Evolutionary conservation across 345 rosid species (phyloP).

Genomic region (Cardiospermum halicacabum): DNA sequence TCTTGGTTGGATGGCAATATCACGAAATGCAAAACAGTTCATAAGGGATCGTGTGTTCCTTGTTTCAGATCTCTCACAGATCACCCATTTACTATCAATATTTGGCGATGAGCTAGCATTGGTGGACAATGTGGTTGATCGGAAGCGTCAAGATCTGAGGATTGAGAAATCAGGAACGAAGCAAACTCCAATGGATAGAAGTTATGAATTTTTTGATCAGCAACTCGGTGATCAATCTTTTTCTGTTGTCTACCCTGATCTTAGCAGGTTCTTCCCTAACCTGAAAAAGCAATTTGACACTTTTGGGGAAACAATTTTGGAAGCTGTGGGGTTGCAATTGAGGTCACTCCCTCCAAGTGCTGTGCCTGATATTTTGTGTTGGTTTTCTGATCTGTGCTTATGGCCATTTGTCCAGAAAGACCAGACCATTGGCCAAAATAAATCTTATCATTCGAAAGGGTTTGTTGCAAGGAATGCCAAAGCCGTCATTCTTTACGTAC

Average conservation of each 20-base stretch:
- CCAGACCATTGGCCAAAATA: constrained; percentile 22
- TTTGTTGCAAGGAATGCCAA: constrained; percentile 65
- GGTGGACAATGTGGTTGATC: constrained; percentile 35
- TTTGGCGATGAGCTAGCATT: constrained; percentile 70
- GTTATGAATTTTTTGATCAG: constrained; percentile 28
- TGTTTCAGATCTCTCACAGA: constrained; percentile 57
- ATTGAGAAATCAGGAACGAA: constrained; percentile 23
- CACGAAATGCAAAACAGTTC: constrained; percentile 58
- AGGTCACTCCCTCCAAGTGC: constrained; percentile 49
- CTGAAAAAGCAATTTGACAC: constrained; percentile 57
- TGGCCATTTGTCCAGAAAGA: constrained; percentile 46
- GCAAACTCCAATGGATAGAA: constrained; percentile 16
- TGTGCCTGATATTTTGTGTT: constrained; percentile 71
- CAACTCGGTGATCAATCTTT: constrained; percentile 38
- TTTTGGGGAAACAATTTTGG: constrained; percentile 69
- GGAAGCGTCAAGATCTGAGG: constrained; percentile 28
- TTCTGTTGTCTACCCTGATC: constrained; percentile 57
- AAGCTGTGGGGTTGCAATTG: constrained; percentile 78
- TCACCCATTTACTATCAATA: constrained; percentile 54
- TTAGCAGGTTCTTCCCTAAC: constrained; percentile 61
- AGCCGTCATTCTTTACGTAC: constrained; percentile 63
- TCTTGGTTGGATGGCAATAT: constrained; percentile 91
- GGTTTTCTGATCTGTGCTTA: constrained; percentile 74
- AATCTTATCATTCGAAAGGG: constrained; percentile 47
- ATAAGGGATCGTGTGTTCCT: constrained; percentile 48